Conservation (phyloP, 2,329 filamentous ascomycete species). For the Colletotrichum cuscutae region DNA sequence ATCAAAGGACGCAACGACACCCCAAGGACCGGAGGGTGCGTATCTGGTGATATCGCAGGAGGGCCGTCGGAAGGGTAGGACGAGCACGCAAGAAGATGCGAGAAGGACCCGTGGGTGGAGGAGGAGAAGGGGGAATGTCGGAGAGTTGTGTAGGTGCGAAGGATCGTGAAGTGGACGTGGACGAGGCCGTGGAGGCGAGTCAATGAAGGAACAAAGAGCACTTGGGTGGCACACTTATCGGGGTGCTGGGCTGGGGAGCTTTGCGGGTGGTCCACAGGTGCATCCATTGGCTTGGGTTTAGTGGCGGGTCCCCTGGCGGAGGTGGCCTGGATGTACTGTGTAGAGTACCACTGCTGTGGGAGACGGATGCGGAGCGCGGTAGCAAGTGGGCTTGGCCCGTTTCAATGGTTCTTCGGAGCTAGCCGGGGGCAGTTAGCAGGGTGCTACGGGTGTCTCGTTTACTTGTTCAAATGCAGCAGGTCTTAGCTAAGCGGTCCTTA, state of each 20-base stretch:
- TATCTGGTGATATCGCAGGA: neutral
- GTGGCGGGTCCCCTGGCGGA: neutral
- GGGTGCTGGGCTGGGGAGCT: too few species aligned
- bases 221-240: too few species aligned
- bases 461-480: neutral
- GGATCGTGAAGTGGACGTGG: neutral
- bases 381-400: slow-evolving; percentile 18
- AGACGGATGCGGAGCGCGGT: slow-evolving; percentile 21
- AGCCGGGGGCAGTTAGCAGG: neutral
- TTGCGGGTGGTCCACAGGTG: neutral
- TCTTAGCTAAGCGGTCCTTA: neutral
- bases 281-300: neutral
- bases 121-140: neutral
- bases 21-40: slow-evolving; percentile 17
- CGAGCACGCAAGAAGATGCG: neutral
- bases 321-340: slow-evolving; percentile 20
- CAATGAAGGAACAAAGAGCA: slow-evolving; percentile 20
- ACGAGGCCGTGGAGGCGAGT: neutral
- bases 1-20: slow-evolving; percentile 11
- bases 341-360: slow-evolving; percentile 8
- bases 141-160: neutral
- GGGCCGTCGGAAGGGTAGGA: neutral
- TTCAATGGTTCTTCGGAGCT: slow-evolving; percentile 16
- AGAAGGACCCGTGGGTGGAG: neutral
- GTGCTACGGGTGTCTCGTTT: too few species aligned